Conservation (phyloP, 768 basidiomycete genomes). For the Rickenella mellea region DNA sequence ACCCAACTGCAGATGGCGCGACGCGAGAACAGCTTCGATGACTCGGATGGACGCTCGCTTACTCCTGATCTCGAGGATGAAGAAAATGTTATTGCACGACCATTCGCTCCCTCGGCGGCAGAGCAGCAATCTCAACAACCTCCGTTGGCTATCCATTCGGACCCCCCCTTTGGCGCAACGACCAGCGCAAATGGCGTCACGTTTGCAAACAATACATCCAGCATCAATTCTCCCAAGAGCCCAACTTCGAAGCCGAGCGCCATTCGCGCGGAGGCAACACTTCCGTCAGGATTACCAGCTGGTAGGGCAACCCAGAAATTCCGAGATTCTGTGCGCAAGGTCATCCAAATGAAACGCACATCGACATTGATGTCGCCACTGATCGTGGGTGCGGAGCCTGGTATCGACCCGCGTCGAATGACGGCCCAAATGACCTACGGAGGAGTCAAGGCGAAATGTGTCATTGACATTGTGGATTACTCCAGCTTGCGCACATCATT, state of each 20-base stretch:
- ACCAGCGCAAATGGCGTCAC: neutral
- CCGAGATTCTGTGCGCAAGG: neutral
- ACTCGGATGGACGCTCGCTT: conserved; percentile 55
- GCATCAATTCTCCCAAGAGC: neutral
- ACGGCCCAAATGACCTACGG: conserved; percentile 7
- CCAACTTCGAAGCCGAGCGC: neutral
- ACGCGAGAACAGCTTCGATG: conserved; percentile 57
- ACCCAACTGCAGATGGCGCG: no score
- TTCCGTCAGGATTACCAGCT: neutral
- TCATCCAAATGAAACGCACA: neutral
- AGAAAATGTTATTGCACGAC: neutral
- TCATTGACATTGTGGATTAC: conserved; percentile 13
- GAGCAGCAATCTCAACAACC: neutral
- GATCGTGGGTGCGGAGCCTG: conserved; percentile 12
- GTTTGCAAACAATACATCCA: neutral
- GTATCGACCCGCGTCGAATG: conserved; percentile 11
- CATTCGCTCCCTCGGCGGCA: neutral
- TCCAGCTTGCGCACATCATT: conserved; percentile 2
- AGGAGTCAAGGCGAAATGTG: conserved; percentile 10
- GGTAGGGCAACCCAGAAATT: neutral
- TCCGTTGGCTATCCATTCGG: neutral
- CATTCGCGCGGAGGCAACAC: neutral
- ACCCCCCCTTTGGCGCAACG: neutral
- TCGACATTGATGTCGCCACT: neutral
- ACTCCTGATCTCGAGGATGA: conserved; percentile 57